Evolutionary conservation across 2,329 filamentous ascomycete species (phyloP).

Genomic region (Botrytis deweyae): DNA sequence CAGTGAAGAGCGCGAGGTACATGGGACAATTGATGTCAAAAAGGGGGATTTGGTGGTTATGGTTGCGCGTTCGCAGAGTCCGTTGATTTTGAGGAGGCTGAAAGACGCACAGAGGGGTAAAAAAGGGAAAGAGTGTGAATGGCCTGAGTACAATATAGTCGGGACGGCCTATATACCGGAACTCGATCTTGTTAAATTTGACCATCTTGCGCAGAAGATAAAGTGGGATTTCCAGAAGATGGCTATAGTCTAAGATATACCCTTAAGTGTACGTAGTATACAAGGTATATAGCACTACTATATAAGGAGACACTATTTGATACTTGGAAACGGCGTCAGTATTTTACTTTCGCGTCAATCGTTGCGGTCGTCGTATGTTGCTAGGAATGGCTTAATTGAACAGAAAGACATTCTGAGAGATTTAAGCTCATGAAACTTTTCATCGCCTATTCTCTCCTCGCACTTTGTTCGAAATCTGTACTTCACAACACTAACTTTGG

Average conservation of each 20-base stretch:
- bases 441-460: neutral
- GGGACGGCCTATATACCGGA: neutral
- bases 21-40: neutral
- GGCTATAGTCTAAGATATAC: neutral
- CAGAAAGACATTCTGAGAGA: neutral
- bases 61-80: neutral
- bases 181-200: fast-evolving
- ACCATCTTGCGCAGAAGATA: neutral
- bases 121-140: neutral
- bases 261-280: neutral
- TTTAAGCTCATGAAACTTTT: neutral
- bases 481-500: neutral
- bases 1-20: neutral
- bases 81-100: neutral
- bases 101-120: too few species aligned
- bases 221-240: neutral
- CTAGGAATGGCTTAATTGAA: neutral
- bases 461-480: neutral
- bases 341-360: neutral
- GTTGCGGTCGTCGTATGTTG: neutral
- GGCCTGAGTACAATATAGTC: neutral
- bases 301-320: neutral
- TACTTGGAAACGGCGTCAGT: neutral
- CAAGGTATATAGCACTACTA: neutral
- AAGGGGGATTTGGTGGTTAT: neutral